Evolutionary conservation across 371 early-diverging fungal genomes (phyloP), one percentile per base, ranked within the genome.

Genomic region (Mucor mucedo): DNA sequence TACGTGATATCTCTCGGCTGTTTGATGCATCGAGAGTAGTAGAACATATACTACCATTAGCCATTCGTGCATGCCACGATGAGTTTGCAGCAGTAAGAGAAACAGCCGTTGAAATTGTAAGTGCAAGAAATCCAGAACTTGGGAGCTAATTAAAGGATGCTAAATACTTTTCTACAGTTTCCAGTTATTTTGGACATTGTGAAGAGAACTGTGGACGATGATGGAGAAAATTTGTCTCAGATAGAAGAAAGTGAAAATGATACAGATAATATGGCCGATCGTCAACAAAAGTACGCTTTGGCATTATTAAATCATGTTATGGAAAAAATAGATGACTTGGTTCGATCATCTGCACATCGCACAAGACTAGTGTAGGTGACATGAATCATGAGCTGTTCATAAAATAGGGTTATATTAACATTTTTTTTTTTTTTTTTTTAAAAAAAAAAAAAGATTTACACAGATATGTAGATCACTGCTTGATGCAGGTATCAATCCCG

Each of bases 21-120:
- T 78, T 77, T 52, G 76, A 78, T 11, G 77, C 75, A 2, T 65
- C 67, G 2, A 71, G 73, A 32, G 63, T 82, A 0, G 56, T 80
- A 21, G 70, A 77, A 30, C 71, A 78, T 27, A 48, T 84, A 7
- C 48, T 84, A 33, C 84, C 84, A 0, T 42, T 84, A 28, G 71
- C 75, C 3, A 65, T 79, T 14, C 68, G 72, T 21, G 80, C 82
- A 0, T 80, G 80, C 39, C 72, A 75, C 13, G 84, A 84, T 60
- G 64, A 69, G n/a, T 75, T 78, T 16, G 80, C 84, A 4, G 73
- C 72, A 4, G 75, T 84, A 10, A 72, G 84, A 29, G 80, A 84
- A 42, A 79, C 75, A 0, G 82, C 76, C 32, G 79, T 80, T 8
- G 65, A 70, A 60, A 60, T 74, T 8, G 80, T 83, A 68, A 73